Base-by-base conservation (phyloP, 2,329 filamentous ascomycete species). In the Aspergillus sp. region DNA sequence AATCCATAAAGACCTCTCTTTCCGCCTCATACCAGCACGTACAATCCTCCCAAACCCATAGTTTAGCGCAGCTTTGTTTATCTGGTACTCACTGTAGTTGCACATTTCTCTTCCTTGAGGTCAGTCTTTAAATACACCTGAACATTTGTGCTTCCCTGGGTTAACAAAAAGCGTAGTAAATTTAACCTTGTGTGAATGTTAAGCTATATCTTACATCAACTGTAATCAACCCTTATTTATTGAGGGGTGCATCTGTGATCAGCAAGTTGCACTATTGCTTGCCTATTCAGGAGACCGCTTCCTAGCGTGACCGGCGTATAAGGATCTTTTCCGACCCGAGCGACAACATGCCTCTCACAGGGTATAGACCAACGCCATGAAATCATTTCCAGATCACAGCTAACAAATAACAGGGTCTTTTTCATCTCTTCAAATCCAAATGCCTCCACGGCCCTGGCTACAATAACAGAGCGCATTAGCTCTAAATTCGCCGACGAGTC, bases 371-470 rank as follows among this genome's bases (percentile, higher is more conserved):
- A 5, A 20, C 12, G 30, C 15, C 30, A 13, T 19, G 4, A 20
- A 39, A 5, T 33, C 50, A 40, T 52, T 24, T 12, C 13, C 46
- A 39, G 7, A 9, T 12, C 34, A 27, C 8, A 40, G 24, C 56
- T 61, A 61, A 62, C 58, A 52, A 58, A 44, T n/a, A 6, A 27
- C 34, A 78, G 75, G n/a, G 69, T 78, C 56, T 77, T 73, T 63
- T 77, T 77, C 62, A 72, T 77, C 41, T 75, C 75, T 33, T 72
- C 74, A 19, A 74, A 72, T 48, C 73, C 75, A 51, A 77, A 76
- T 58, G 64, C 73, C 24, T 64, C 73, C 34, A 76, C 74, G 5
- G 72, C 68, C 7, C 63, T 75, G 33, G 59, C 62, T 19, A 64
- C 66, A 17, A 60, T 78, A 27, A 71, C 70, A 51, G 73, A 77